phyloP scores from a whole-genome alignment of 306 rosid genomes.

The Quercus mongolica region DNA sequence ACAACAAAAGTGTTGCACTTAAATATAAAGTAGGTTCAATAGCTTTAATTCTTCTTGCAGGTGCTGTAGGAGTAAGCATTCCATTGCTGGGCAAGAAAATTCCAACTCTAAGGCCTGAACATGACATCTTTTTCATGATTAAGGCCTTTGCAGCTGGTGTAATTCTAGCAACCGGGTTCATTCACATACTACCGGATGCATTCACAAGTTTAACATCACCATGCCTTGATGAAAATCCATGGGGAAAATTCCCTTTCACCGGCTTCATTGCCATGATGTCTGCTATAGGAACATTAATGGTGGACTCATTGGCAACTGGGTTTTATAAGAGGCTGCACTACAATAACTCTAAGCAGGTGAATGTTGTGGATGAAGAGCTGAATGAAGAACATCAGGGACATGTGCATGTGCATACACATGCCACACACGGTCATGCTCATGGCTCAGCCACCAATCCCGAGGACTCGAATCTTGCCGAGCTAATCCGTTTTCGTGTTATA shows the following conservation, averaged over 20 bases:
- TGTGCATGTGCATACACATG: conserved; percentile 89
- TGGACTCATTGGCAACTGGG: conserved; percentile 58
- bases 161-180: conserved; percentile 60
- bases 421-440: conserved; percentile 93
- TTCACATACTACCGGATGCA: conserved; percentile 75
- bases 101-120: conserved; percentile 44
- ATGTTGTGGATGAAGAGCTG: conserved; percentile 37
- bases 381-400: conserved; percentile 60
- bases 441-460: conserved; percentile 47
- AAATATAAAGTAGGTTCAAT: conserved; percentile 60
- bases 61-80: conserved; percentile 61
- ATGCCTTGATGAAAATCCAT: conserved; percentile 42
- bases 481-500: conserved; percentile 63
- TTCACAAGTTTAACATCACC: conserved; percentile 53
- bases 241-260: conserved; percentile 56
- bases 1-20: conserved; percentile 21
- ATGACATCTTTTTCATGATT: conserved; percentile 54
- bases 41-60: conserved; percentile 55
- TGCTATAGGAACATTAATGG: conserved; percentile 61
- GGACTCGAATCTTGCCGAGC: conserved; percentile 29
- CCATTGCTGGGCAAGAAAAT: conserved; percentile 57
- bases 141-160: conserved; percentile 81
- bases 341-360: conserved; percentile 37
- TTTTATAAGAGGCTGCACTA: conserved; percentile 53
- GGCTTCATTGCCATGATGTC: conserved; percentile 68